Evolutionary conservation across 106 monocot species (phyloP).

Genomic region (Xerophyta viscosa): DNA sequence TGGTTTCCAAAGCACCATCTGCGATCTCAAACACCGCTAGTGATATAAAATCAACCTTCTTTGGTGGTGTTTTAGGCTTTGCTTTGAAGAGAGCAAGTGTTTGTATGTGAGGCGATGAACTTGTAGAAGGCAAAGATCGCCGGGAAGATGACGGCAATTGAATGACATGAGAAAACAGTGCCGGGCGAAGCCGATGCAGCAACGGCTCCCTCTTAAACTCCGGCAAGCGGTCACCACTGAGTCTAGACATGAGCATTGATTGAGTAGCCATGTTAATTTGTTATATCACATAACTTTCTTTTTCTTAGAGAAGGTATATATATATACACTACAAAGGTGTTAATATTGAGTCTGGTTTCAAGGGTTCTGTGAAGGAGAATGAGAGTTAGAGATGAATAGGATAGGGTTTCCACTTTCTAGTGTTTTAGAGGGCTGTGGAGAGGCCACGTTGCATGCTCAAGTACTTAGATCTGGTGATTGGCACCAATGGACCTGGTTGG

Average conservation of each 20-base stretch:
- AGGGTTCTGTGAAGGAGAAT: not conserved
- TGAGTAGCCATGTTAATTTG: slow-evolving; percentile 53
- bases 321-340: not conserved
- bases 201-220: slow-evolving; percentile 26
- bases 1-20: not conserved
- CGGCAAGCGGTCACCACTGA: slow-evolving; percentile 19
- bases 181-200: slow-evolving; percentile 39
- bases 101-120: slow-evolving; percentile 18
- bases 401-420: slow-evolving; percentile 22
- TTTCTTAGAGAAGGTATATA: not conserved
- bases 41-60: slow-evolving; percentile 22
- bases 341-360: not conserved
- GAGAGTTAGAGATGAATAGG: not conserved
- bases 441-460: slow-evolving; percentile 30
- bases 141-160: slow-evolving; percentile 5
- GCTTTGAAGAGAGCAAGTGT: slow-evolving; percentile 62
- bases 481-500: no score
- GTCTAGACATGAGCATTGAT: slow-evolving; percentile 63
- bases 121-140: not conserved
- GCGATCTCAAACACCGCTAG: not conserved
- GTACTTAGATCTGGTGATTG: no score
- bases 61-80: slow-evolving; percentile 46
- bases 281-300: not conserved
- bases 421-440: slow-evolving; percentile 20
- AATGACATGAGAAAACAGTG: slow-evolving; percentile 25